Percentiles rank a stretch among this genome's conserved stretches.
phyloP scores from a whole-genome alignment of 176 grass and related monocot species.

The Zizania latifolia region DNA sequence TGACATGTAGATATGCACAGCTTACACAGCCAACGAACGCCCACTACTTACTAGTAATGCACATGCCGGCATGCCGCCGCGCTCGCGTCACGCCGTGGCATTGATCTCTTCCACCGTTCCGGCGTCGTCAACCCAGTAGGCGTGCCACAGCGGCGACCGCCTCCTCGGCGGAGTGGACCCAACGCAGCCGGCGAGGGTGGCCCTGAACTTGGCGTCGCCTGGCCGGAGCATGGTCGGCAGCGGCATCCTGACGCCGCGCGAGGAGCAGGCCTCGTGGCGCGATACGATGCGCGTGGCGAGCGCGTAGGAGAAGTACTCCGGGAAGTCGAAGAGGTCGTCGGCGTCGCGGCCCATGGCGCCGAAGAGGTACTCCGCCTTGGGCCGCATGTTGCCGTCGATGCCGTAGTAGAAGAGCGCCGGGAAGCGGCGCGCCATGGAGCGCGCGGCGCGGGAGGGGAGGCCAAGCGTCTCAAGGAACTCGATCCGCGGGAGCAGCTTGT shows the following conservation, averaged over 20 bases:
- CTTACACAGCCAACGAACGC: constrained; percentile 18
- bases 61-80: background rate
- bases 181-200: constrained; percentile 42
- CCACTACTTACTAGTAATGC: constrained; percentile 10
- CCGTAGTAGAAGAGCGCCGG: constrained; percentile 73
- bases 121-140: constrained; percentile 35
- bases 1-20: constrained; percentile 27
- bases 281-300: constrained; percentile 53
- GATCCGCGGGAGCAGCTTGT: constrained; percentile 69
- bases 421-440: constrained; percentile 76
- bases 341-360: constrained; percentile 48
- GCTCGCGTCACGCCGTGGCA: background rate
- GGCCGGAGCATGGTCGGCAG: constrained; percentile 73
- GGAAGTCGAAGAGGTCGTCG: constrained; percentile 71
- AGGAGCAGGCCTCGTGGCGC: constrained; percentile 52
- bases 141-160: constrained; percentile 62
- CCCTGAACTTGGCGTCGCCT: constrained; percentile 49
- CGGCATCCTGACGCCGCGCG: constrained; percentile 47
- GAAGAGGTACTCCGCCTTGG: constrained; percentile 65
- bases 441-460: constrained; percentile 39
- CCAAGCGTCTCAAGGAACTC: constrained; percentile 75
- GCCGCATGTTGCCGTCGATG: constrained; percentile 67
- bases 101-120: background rate
- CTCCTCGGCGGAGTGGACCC: constrained; percentile 52
- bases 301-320: constrained; percentile 81